A percentile compares a stretch with the other conserved stretches of the same genome.
These are phyloP conservation scores for Mycena filopes DNA, from an alignment of 768 basidiomycete species.

Conservation along the genomic window DNA sequence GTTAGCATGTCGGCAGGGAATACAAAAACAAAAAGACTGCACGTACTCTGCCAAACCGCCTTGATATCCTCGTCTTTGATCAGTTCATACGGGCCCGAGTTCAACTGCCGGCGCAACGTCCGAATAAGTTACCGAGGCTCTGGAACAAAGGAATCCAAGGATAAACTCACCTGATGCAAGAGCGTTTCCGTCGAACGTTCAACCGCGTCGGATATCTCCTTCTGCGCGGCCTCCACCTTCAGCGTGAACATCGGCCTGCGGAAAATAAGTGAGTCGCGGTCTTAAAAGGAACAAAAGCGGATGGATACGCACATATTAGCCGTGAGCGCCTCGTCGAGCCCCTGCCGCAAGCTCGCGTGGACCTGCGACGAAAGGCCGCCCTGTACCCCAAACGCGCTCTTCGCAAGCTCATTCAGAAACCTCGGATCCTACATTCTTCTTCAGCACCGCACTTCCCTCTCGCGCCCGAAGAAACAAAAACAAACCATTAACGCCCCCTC, in stretches of 20 bases:
- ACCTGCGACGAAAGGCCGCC: constrained; percentile 15
- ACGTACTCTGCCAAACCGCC: constrained; percentile 30
- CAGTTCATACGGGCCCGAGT: constrained; percentile 32
- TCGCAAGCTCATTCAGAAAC: constrained; percentile 24
- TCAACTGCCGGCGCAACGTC: constrained; percentile 29
- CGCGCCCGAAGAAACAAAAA: not conserved
- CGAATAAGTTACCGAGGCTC: constrained; percentile 30
- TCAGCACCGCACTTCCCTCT: not conserved
- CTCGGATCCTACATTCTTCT: constrained; percentile 17
- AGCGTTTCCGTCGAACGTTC: constrained; percentile 30
- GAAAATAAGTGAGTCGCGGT: no score
- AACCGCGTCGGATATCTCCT: constrained; percentile 29
- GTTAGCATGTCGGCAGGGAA: not conserved
- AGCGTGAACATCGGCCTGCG: constrained; percentile 27
- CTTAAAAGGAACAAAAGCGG: not conserved
- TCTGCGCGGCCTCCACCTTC: constrained; percentile 30
- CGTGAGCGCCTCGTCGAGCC: constrained; percentile 29
- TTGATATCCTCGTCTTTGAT: constrained; percentile 37
- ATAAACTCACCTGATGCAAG: constrained; percentile 24
- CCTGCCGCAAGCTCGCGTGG: constrained; percentile 17
- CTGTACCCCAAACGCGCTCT: constrained; percentile 9
- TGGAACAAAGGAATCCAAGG: constrained; percentile 26
- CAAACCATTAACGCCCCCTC: constrained; percentile 19
- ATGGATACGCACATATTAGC: constrained; percentile 25
- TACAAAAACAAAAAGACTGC: constrained; percentile 1